Percentiles rank a stretch among this genome's conserved stretches.
Conservation (phyloP, 495 filamentous ascomycete species). For the Mytilinidion resinicola region DNA sequence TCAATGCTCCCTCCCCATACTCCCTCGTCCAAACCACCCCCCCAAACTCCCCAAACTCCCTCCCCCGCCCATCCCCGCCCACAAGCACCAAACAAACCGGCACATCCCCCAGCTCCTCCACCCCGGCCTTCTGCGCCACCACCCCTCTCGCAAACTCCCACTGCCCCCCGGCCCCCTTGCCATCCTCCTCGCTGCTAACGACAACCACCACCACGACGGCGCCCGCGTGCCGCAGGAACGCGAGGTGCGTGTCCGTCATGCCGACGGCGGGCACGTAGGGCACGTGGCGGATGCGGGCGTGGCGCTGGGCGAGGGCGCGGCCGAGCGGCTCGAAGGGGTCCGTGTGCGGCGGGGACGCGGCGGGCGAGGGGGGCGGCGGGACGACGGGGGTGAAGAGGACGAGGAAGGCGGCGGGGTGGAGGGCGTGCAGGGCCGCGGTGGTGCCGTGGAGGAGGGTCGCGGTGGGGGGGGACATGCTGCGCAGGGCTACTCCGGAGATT, state of each 20-base stretch:
- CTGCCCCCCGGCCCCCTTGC: conserved; percentile 12
- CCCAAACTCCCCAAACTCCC: conserved; percentile 11
- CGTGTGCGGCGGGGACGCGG: conserved; percentile 13
- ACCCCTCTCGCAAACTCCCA: conserved; percentile 15
- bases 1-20: conserved; percentile 16
- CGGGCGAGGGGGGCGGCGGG: conserved; percentile 21
- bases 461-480: conserved; percentile 2
- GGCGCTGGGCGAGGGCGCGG: conserved; percentile 28
- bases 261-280: conserved; percentile 35
- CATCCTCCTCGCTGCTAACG: conserved; percentile 5
- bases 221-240: conserved; percentile 26
- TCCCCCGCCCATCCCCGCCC: conserved; percentile 5
- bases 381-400: conserved; percentile 30
- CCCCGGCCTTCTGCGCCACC: not conserved
- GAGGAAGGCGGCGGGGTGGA: conserved; percentile 21
- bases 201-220: conserved; percentile 33
- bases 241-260: conserved; percentile 32
- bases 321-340: conserved; percentile 43
- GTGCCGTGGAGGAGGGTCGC: not conserved
- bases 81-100: conserved; percentile 18
- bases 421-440: conserved; percentile 6
- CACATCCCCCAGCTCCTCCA: conserved; percentile 1
- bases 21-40: conserved; percentile 13
- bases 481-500: not conserved
- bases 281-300: conserved; percentile 34